Evolutionary conservation across 441 rosid species (phyloP), one percentile per base, ranked within the genome.

Genomic region (Iberis amara): DNA sequence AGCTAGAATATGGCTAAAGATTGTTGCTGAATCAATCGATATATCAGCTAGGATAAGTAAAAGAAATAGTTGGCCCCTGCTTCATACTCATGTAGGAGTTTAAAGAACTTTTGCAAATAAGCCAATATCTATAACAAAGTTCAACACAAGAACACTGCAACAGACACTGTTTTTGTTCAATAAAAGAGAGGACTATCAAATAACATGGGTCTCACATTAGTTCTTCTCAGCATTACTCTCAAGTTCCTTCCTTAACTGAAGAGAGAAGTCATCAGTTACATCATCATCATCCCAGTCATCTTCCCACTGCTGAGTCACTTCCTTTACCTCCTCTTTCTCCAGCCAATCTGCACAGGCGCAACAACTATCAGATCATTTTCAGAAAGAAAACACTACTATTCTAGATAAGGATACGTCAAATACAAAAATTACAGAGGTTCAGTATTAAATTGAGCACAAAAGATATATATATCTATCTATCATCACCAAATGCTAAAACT

Each of bases 231-330:
- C 42, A 62, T 63, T 69, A 51, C 41, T 79, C 66, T 85, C 95
- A 38, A 90, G 71, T 48, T 90, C 94, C 73, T 57, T 84, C 78
- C 79, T 79, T 59, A 82, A 68, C 79, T 90, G 96, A 62, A 69
- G 68, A 0, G 98, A 91, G 83, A 90, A 91, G 55, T 91, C 94
- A 40, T 91, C 90, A 38, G 55, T 87, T 41, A 85, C 95, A 65
- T 91, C 96, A 49, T 85, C 96, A 70, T 91, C 98, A 62, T 91
- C 98, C 98, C 96, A 91, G 30, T 91, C 98, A 48, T 91, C 98
- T 64, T 85, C 95, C 95, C 98, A 91, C 53, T 91, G 95, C 64
- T 85, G 96, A 3, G 79, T 62, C 26, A 70, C 73, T 35, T 90
- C 95, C 33, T 74, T 79, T 10, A 65, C 82, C 68, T 85, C 98